Evolutionary conservation across 306 rosid genomes (phyloP), one percentile per base, ranked within the genome.

Genomic region (Prunus kanzakura): DNA sequence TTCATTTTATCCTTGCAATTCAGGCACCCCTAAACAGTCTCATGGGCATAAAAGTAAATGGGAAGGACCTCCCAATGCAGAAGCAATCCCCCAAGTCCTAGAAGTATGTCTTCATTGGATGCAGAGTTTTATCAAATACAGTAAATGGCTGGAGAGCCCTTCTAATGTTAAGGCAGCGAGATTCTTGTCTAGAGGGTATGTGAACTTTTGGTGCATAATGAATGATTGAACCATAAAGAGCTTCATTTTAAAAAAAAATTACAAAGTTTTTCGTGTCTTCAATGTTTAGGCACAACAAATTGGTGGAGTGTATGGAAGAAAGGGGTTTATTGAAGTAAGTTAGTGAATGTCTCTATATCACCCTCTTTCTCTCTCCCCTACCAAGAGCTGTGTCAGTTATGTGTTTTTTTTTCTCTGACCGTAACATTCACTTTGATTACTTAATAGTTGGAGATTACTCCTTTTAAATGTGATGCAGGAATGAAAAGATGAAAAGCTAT

Each of bases 21-120:
- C 71, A 67, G 83, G 88, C 77, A 63, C 75, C 64, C 77, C 88
- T 72, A 91, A 84, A 78, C 91, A 84, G 86, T 76, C 75, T 11
- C 91, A 88, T 12, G 83, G 79, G 70, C 99, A 91, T 82, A 84
- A 46, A 82, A 89, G 78, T 79, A 78, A 89, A 83, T 74, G 84
- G 78, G 97, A 91, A 72, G 91, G 85, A 77, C 97, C 96, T 80
- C 97, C 96, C 70, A 89, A 87, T 85, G 79, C 90, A 46, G 96
- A 91, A 80, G 93, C 99, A 43, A 73, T 92, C 52, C 77, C 86
- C 69, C 93, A 89, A 81, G 90, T 84, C 70, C 82, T 96, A 78
- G 90, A 82, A 79, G 96, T 91, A 76, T 91, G 98, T 87, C 90
- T 95, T 86, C 89, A 91, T 76, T 96, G 99, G 99, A 92, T 96